phyloP scores from a whole-genome alignment of 2,329 filamentous ascomycete species.

The Colletotrichum noveboracense region DNA sequence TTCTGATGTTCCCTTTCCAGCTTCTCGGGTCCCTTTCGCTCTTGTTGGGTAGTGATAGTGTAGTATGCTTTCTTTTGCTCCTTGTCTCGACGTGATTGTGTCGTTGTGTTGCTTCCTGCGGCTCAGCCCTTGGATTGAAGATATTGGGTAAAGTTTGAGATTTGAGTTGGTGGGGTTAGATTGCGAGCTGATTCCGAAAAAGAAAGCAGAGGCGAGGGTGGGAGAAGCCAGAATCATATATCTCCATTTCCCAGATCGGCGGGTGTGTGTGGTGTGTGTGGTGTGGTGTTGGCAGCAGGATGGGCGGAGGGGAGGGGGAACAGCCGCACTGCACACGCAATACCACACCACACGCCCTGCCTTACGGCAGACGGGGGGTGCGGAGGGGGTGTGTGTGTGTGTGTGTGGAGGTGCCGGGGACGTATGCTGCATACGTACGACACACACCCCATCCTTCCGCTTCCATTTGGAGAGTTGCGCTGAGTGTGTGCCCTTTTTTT shows the following conservation, averaged over 20 bases:
- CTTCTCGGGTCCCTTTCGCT: not conserved
- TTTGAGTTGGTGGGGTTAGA: not conserved
- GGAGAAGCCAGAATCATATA: slow-evolving; percentile 14
- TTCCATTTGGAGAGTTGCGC: not conserved
- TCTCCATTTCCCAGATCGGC: slow-evolving; percentile 7
- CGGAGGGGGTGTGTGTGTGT: not conserved
- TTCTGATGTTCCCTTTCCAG: not conserved
- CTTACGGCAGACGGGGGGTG: not conserved
- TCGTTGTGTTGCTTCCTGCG: not conserved
- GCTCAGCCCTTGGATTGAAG: not conserved
- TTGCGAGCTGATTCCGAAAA: not conserved
- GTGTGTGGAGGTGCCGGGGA: not conserved
- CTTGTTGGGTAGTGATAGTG: not conserved
- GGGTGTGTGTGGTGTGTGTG: not conserved
- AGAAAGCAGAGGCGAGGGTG: not conserved
- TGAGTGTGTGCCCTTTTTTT: not conserved
- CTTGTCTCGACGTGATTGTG: not conserved
- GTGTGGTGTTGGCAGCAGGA: not conserved
- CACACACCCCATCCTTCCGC: not conserved
- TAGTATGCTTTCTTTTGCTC: not conserved
- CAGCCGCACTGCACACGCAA: not conserved
- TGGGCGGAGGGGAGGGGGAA: not conserved
- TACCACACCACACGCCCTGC: not conserved
- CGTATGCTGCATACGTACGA: not conserved
- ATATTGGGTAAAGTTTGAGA: not conserved